Percentiles rank a stretch among this genome's conserved stretches.
Evolutionary conservation across 306 rosid species (phyloP).

Genomic region (Hylodesmum podocarpum): DNA sequence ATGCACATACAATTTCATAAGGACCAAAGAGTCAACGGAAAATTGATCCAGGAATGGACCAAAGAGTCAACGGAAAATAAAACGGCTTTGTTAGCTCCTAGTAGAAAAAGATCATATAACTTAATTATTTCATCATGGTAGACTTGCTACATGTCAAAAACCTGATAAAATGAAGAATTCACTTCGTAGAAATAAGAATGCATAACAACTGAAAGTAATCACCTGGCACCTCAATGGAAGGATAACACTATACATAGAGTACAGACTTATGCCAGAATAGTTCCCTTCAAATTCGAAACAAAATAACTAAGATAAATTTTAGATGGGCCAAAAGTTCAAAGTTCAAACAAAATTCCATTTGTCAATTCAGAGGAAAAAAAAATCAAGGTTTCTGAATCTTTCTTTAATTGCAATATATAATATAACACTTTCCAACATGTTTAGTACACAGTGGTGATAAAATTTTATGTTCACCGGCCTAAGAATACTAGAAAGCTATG

Average conservation of each 20-base stretch:
- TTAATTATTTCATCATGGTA: neutral
- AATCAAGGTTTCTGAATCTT: too few relatives aligned
- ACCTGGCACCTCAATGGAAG: neutral
- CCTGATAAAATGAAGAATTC: neutral
- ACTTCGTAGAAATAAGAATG: neutral
- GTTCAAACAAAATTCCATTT: too few relatives aligned
- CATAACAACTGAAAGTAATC: neutral
- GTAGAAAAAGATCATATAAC: slow-evolving; percentile 5
- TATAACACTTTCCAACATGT: too few relatives aligned
- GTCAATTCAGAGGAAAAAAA: too few relatives aligned
- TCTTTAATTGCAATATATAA: too few relatives aligned
- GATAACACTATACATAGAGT: neutral
- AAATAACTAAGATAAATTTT: too few relatives aligned
- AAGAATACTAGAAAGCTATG: neutral
- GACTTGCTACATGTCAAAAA: neutral
- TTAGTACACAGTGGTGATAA: neutral
- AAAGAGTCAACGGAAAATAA: neutral
- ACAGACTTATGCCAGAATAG: neutral
- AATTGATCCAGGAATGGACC: neutral
- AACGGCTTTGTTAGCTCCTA: neutral
- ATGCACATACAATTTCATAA: neutral
- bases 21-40: neutral
- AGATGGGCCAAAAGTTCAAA: too few relatives aligned
- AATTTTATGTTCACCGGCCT: neutral
- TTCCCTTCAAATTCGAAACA: too few relatives aligned